Evolutionary conservation across 108 stramenopile genomes (phyloP), one percentile per base, ranked within the genome.

Genomic region (Skeletonema costatum): DNA sequence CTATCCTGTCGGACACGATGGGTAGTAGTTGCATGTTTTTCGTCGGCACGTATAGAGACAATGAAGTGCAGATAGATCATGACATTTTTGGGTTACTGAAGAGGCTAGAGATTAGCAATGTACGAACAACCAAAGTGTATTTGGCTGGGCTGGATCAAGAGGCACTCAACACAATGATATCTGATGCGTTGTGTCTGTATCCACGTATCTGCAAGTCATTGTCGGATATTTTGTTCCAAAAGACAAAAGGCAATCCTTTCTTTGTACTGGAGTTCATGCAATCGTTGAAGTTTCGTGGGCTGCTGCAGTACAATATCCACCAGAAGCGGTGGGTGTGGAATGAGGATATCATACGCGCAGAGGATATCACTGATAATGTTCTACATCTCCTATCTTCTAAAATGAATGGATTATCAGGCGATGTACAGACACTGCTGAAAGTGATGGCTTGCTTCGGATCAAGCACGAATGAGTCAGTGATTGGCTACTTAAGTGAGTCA

Each of bases 371-470:
- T 0, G 25, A 25, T 25, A 25, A 25, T 25, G 25, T 25, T 25
- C 25, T 25, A 25, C 25, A 25, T 25, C 25, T 25, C 25, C 25
- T 25, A 25, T 25, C 25, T 25, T 25, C 25, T 0, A 25, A 25
- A 25, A 25, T 25, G 25, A 25, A 25, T 12, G 16, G 39, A 2
- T 61, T 88, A 1, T 35, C 59, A 2, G 32, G 66, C 9, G 30
- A 64, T 29, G 70, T 80, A 19, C 74, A 75, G 42, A n/a, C 17
- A 7, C 39, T 62, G 2, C 16, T 84, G 39, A 80, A 70, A 33
- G 48, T 80, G 14, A 78, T 69, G n/a, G 32, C 83, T 16, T 84
- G 83, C 36, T 75, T 80, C 65, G 83, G 83, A 13, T 63, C 46
- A 5, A 72, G 78, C 56, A 67, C 78, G 2, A 32, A 68, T 32